A percentile compares a stretch with the other conserved stretches of the same genome.
Conservation (phyloP, 2,329 filamentous ascomycete species). For the Alternaria ethzedia region DNA sequence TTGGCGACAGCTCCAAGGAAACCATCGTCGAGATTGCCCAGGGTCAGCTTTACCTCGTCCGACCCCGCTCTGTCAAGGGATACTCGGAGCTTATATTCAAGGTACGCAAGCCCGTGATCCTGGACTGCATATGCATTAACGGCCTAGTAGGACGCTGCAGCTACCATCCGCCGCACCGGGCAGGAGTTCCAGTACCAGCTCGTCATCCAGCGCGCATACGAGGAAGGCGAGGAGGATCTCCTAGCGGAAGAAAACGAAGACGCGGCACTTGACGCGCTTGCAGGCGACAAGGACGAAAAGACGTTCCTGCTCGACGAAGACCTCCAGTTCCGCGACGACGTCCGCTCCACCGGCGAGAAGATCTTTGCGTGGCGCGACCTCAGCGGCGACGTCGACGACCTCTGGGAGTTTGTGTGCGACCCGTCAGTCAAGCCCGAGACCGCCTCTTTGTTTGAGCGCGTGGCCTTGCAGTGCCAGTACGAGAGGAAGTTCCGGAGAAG, state of each 20-base stretch:
- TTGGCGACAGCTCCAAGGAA: slow-evolving; percentile 87
- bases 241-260: slow-evolving; percentile 90
- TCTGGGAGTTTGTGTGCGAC: slow-evolving; percentile 99
- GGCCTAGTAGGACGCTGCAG: slow-evolving; percentile 78
- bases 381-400: slow-evolving; percentile 88
- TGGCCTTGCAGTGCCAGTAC: slow-evolving; percentile 94
- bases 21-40: slow-evolving; percentile 92
- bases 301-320: slow-evolving; percentile 94
- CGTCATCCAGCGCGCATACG: slow-evolving; percentile 93
- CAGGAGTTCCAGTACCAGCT: slow-evolving; percentile 98
- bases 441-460: slow-evolving; percentile 79
- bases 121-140: neutral
- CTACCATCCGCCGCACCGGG: slow-evolving; percentile 88
- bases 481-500: slow-evolving; percentile 90
- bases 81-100: slow-evolving; percentile 96
- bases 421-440: slow-evolving; percentile 70
- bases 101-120: neutral
- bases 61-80: slow-evolving; percentile 92
- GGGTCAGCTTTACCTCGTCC: slow-evolving; percentile 95
- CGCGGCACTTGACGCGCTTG: slow-evolving; percentile 74
- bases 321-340: slow-evolving; percentile 84
- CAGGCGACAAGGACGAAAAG: slow-evolving; percentile 91
- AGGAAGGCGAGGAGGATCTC: slow-evolving; percentile 94
- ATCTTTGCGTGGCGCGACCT: slow-evolving; percentile 94
- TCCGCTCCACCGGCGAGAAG: slow-evolving; percentile 79